phyloP scores from a whole-genome alignment of 2,329 filamentous ascomycete species.

The Aphanoascus verrucosus region DNA sequence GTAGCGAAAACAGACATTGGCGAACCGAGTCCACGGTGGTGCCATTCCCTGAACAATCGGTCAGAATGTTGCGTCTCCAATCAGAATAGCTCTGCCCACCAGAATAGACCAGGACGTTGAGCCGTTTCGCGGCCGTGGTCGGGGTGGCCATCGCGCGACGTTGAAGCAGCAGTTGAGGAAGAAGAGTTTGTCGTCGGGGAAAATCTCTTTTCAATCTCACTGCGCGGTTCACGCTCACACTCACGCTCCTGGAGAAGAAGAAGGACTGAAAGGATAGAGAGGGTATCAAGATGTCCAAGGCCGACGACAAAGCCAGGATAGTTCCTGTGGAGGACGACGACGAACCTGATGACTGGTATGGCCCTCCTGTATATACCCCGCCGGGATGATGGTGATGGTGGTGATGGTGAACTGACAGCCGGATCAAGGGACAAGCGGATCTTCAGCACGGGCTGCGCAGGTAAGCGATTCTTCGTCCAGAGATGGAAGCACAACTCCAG shows the following conservation, averaged over 20 bases:
- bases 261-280: not conserved
- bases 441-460: slow-evolving; percentile 87
- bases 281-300: slow-evolving; percentile 45
- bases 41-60: slow-evolving; percentile 55
- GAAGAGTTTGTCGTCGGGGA: not conserved
- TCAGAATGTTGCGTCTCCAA: slow-evolving; percentile 24
- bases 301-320: slow-evolving; percentile 34
- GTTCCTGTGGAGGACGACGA: slow-evolving; percentile 54
- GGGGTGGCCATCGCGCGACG: slow-evolving; percentile 22
- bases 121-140: slow-evolving; percentile 35
- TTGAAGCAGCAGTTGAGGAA: not conserved
- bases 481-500: not conserved
- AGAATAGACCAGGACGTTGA: slow-evolving; percentile 91
- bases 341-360: slow-evolving; percentile 91
- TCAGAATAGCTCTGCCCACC: slow-evolving; percentile 44
- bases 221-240: not conserved
- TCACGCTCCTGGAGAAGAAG: not conserved
- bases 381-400: not conserved
- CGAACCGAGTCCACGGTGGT: slow-evolving; percentile 79
- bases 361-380: slow-evolving; percentile 14
- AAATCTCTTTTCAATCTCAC: slow-evolving; percentile 11
- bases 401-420: slow-evolving; percentile 17
- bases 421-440: slow-evolving; percentile 82
- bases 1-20: slow-evolving; percentile 78
- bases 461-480: slow-evolving; percentile 40